These are phyloP conservation scores for Solanum clarkiae DNA, from an alignment of 257 asterid genomes.

Conservation along the genomic window DNA sequence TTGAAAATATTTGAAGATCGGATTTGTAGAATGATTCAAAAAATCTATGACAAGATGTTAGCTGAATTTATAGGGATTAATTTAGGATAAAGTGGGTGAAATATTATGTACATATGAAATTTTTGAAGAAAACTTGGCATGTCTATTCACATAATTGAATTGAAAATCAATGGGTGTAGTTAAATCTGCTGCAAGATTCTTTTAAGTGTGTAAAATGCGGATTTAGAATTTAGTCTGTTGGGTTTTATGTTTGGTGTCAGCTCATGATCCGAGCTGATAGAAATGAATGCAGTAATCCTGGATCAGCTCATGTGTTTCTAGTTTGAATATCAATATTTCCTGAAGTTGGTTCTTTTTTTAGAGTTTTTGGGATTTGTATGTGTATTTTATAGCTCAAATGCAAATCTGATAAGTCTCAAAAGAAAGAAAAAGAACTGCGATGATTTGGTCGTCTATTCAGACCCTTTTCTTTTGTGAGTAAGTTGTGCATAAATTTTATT, in stretches of 20 bases:
- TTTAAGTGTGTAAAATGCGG: not conserved
- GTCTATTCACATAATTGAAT: not conserved
- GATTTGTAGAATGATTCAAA: not conserved
- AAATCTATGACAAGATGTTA: not conserved
- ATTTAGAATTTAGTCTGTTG: not conserved
- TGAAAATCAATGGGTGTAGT: not conserved
- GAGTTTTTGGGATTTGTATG: not conserved
- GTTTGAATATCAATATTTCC: not conserved
- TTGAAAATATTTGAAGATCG: not conserved
- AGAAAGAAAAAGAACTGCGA: not conserved
- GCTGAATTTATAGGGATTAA: not conserved
- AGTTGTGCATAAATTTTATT: not conserved
- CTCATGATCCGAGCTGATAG: not conserved
- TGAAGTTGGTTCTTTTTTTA: not conserved
- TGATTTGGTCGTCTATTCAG: not conserved
- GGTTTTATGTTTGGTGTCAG: not conserved
- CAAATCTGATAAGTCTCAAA: not conserved
- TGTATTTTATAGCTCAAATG: not conserved
- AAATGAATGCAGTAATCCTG: not conserved
- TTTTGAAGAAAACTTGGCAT: not conserved
- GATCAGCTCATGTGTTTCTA: not conserved
- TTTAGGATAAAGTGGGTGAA: not conserved
- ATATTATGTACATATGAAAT: no score
- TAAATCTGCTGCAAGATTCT: not conserved
- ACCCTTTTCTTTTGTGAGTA: not conserved